Evolutionary conservation across 345 rosid genomes (phyloP), one percentile per base, ranked within the genome.

Genomic region (Rhizophora mangle): DNA sequence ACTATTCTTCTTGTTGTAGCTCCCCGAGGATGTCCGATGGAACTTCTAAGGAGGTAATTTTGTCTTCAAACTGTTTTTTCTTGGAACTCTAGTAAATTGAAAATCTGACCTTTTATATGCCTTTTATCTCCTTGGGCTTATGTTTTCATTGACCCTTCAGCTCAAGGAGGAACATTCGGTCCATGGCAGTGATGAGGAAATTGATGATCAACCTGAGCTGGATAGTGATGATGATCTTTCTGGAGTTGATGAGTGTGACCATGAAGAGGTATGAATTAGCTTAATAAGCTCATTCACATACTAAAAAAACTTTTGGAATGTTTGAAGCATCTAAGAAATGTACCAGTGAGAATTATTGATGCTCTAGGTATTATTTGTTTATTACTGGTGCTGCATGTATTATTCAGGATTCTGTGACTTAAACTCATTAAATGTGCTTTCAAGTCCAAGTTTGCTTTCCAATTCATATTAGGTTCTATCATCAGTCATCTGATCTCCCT

Each of bases 151-250:
- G 36, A 51, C 7, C 6, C 62, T 68, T 71, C 78, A 95, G 98
- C 90, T 84, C 31, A 96, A 86, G 86, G 99, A 92, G 78, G 97
- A 88, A 54, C 88, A 85, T 2, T 96, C 98, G 0, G 99, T 96
- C 59, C 79, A 90, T 74, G 98, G 97, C 52, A 96, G 99, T 63
- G 99, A 96, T 69, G 99, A 96, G 77, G 99, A 96, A 81, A 92
- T 76, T 32, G 96, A 90, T 58, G 99, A 96, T 69, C 89, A 85
- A 67, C 89, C 84, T 11, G 98, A 91, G 65, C 73, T 68, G 64
- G 96, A 96, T 67, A 96, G 89, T 39, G 97, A 92, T 70, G 99
- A 92, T 69, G 99, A 96, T 80, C 78, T 83, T 43, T 89, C 88
- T 36, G 92, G 88, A 66, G 85, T 90, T 64, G 86, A 88, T 49